Evolutionary conservation across 768 basidiomycete genomes (phyloP).

Genomic region (Pilatotrama ljubarskyi): DNA sequence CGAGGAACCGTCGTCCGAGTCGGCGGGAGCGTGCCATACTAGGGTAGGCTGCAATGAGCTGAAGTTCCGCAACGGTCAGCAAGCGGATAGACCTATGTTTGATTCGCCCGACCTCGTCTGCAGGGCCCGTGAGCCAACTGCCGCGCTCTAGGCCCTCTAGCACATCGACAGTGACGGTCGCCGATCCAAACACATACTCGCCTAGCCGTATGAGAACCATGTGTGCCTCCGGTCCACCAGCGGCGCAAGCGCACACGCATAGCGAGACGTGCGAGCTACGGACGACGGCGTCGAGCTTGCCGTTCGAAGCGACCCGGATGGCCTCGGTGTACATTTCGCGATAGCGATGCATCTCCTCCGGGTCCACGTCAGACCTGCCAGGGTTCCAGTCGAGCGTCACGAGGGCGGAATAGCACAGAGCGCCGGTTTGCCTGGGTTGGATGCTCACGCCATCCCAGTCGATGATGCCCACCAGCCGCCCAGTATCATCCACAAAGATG

Average conservation of each 20-base stretch:
- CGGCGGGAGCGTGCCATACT: too few species aligned
- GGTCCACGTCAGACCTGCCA: not conserved
- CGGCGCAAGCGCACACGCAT: too few species aligned
- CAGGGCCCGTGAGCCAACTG: not conserved
- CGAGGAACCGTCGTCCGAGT: too few species aligned
- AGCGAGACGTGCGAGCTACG: too few species aligned
- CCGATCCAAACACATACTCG: not conserved
- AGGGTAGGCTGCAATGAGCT: too few species aligned
- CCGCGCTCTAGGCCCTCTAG: not conserved
- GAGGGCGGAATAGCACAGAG: not conserved
- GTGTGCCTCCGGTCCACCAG: too few species aligned
- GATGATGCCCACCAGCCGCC: constrained; percentile 1
- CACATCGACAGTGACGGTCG: not conserved
- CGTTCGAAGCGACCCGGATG: too few species aligned
- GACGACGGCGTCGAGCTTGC: too few species aligned
- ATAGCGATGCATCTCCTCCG: too few species aligned
- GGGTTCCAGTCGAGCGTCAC: constrained; percentile 8
- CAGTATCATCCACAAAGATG: constrained; percentile 9
- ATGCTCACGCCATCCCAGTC: constrained; percentile 4
- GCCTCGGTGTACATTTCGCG: too few species aligned
- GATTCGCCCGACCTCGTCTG: not conserved
- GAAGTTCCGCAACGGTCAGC: not conserved
- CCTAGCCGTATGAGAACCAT: not conserved
- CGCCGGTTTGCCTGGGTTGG: not conserved
- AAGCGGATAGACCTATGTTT: not conserved